phyloP scores from a whole-genome alignment of 2,329 filamentous ascomycete genomes.

The Diaporthe sp. region DNA sequence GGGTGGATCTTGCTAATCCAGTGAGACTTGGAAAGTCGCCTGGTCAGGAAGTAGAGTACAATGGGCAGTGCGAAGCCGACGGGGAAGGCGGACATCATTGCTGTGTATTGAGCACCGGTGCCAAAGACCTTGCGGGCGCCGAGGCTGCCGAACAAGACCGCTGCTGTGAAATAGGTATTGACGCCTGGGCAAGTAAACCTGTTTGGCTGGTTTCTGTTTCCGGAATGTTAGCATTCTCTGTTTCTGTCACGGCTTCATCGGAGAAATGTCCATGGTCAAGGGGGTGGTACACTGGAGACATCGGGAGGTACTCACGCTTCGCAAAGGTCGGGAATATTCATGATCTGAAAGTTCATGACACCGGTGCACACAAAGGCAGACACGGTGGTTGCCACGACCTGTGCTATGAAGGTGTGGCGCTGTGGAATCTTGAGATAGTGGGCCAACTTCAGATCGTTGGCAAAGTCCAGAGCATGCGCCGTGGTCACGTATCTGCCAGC shows the following conservation, averaged over 20 bases:
- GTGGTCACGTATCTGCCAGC: conserved; percentile 47
- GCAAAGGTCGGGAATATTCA: conserved; percentile 59
- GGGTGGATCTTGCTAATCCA: conserved; percentile 58
- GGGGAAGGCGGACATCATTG: conserved; percentile 61
- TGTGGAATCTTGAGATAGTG: conserved; percentile 70
- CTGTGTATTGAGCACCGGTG: conserved; percentile 57
- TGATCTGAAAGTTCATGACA: conserved; percentile 59
- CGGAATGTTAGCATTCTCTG: background rate
- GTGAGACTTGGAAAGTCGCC: conserved; percentile 27
- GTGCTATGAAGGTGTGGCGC: conserved; percentile 66
- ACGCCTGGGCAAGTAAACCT: conserved; percentile 44
- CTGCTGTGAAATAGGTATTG: conserved; percentile 67
- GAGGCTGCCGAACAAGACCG: conserved; percentile 65
- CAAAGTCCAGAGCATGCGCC: conserved; percentile 61
- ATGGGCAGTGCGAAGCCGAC: conserved; percentile 55
- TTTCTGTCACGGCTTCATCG: background rate
- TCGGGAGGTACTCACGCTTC: conserved; percentile 42
- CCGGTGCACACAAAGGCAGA: conserved; percentile 62
- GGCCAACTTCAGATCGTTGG: conserved; percentile 44
- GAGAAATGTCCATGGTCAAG: conserved; percentile 26
- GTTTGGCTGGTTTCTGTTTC: background rate
- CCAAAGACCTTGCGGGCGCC: conserved; percentile 61
- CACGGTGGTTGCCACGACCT: conserved; percentile 67
- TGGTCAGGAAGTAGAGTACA: conserved; percentile 28
- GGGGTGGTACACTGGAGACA: conserved; percentile 53